Conservation (phyloP, 1,284 basidiomycete species). For the Takashimella tepidaria region DNA sequence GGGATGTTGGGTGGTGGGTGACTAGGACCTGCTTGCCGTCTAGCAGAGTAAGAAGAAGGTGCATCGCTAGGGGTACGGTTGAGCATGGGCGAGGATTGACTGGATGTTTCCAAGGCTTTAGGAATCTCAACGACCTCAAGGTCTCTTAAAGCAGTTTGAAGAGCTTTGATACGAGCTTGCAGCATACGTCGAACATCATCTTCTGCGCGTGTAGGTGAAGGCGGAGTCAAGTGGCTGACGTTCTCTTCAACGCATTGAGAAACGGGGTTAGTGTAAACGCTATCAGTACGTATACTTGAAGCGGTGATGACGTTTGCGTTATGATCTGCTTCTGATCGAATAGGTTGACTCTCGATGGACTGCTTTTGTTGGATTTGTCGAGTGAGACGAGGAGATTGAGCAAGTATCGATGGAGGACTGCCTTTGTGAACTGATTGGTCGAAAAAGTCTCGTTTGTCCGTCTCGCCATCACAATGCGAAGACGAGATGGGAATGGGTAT, state of each 20-base stretch:
- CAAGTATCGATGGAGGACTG: neutral
- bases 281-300: neutral
- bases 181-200: slow-evolving; percentile 16
- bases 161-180: slow-evolving; percentile 16
- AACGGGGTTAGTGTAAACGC: neutral
- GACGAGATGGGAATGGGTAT: neutral
- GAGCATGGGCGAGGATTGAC: neutral
- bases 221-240: neutral
- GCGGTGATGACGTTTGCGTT: neutral
- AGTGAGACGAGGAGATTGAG: neutral
- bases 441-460: slow-evolving; percentile 1
- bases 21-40: neutral
- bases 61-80: neutral
- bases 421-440: neutral
- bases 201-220: neutral
- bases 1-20: neutral
- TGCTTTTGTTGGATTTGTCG: too few species aligned
- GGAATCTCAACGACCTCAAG: slow-evolving; percentile 1
- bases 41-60: neutral
- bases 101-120: neutral
- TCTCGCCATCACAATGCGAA: neutral
- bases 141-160: slow-evolving; percentile 5
- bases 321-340: neutral
- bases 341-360: too few species aligned
- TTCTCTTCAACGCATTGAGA: neutral